Conservation (phyloP, 2,329 filamentous ascomycete genomes). For the Penicillium sp. region DNA sequence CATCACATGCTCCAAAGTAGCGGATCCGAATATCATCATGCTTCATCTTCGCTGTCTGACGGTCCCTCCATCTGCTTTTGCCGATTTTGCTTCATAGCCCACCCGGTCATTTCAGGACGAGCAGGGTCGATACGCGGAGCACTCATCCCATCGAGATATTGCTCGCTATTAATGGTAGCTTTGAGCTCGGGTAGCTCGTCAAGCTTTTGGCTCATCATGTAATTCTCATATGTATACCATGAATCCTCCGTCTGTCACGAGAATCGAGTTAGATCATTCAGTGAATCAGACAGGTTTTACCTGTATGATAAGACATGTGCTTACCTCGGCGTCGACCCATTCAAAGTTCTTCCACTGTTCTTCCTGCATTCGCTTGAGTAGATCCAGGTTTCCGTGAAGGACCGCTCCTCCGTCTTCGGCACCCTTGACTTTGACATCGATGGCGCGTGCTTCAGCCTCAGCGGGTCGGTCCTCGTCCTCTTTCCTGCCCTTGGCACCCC, state of each 20-base stretch:
- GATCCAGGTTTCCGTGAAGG: constrained; percentile 65
- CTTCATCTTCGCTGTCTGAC: constrained; percentile 18
- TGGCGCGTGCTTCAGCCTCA: constrained; percentile 60
- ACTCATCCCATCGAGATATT: constrained; percentile 60
- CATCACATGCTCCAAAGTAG: neutral
- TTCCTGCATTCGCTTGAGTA: constrained; percentile 70
- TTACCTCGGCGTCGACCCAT: constrained; percentile 50
- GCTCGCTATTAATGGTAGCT: constrained; percentile 51
- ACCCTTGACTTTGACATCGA: constrained; percentile 82
- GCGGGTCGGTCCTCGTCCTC: constrained; percentile 43
- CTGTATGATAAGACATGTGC: constrained; percentile 1
- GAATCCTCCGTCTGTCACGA: constrained; percentile 53
- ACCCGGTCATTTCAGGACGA: constrained; percentile 38
- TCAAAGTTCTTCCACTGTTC: constrained; percentile 75
- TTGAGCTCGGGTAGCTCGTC: constrained; percentile 45
- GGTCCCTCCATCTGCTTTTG: constrained; percentile 27
- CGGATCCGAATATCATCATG: constrained; percentile 7
- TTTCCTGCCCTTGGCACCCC: constrained; percentile 32
- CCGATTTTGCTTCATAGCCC: constrained; percentile 41
- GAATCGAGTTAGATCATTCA: constrained; percentile 10
- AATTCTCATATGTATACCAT: constrained; percentile 69
- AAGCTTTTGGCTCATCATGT: constrained; percentile 54
- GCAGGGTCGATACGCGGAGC: constrained; percentile 46
- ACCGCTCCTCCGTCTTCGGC: constrained; percentile 60
- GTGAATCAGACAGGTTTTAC: neutral